phyloP scores from a whole-genome alignment of 345 rosid genomes.

The Trapa incisa region DNA sequence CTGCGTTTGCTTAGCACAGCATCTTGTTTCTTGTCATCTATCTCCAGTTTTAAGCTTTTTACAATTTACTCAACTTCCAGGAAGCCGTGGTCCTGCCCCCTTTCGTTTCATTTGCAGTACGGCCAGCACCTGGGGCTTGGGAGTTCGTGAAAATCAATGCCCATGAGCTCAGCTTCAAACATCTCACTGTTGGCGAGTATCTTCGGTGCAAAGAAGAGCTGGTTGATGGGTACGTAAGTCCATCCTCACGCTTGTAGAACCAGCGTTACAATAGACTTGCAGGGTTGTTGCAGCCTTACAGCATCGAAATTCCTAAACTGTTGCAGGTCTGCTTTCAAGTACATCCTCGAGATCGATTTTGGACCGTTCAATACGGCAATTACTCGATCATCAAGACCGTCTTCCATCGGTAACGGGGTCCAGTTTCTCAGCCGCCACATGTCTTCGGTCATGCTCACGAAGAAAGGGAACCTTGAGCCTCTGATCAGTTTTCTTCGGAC shows the following conservation, averaged over 20 bases:
- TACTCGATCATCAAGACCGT: slow-evolving; percentile 21
- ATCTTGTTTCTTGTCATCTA: neutral
- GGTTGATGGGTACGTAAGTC: slow-evolving; percentile 13
- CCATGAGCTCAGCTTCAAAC: slow-evolving; percentile 20
- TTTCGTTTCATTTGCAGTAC: slow-evolving; percentile 20
- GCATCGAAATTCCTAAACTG: slow-evolving; percentile 1
- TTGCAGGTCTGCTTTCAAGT: slow-evolving; percentile 14
- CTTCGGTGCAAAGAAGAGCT: slow-evolving; percentile 27
- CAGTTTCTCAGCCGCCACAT: slow-evolving; percentile 24
- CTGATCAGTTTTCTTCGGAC: slow-evolving; percentile 22
- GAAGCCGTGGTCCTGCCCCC: slow-evolving; percentile 28
- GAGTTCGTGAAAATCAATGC: slow-evolving; percentile 21
- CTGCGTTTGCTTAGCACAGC: neutral
- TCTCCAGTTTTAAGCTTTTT: neutral
- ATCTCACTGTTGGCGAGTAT: slow-evolving; percentile 19
- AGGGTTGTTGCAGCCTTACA: no score
- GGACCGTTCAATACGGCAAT: slow-evolving; percentile 26
- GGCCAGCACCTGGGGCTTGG: slow-evolving; percentile 31
- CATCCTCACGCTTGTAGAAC: neutral
- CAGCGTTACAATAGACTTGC: no score
- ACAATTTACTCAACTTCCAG: neutral
- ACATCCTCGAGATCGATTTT: slow-evolving; percentile 26
- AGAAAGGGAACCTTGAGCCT: slow-evolving; percentile 26
- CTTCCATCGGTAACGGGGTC: slow-evolving; percentile 30
- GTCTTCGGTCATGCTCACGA: slow-evolving; percentile 20